Evolutionary conservation across 768 basidiomycete genomes (phyloP), one percentile per base, ranked within the genome.

Genomic region (Pisolithus orientalis): DNA sequence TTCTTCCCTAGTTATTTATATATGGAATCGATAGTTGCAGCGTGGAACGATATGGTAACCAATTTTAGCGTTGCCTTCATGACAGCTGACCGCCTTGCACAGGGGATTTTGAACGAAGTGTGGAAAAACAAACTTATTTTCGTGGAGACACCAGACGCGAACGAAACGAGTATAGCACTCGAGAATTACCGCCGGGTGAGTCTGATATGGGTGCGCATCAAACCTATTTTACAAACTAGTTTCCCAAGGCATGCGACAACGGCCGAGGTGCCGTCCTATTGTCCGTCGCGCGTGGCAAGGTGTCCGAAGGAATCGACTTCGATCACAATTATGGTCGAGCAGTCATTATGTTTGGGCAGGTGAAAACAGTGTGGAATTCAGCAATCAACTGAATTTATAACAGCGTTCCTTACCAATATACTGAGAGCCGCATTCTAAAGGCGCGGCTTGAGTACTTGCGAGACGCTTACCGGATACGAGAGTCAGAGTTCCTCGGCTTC

Each of bases 291-390:
- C 85, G 96, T 75, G 96, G 96, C 3, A 99, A 99, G 68, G 96
- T 99, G 0, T 98, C 96, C 0, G 96, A 99, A 70, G 96, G 96
- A n/a, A 99, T 99, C 62, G 96, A 99, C 82, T 99, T 99, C 63
- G 96, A 99, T 66, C 96, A 99, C 70, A 97, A 99, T 67, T 99
- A 98, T 65, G 96, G 96, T 2, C 82, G 96, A 47, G 96, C 96
- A 59, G 94, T 98, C 65, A 93, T 99, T 67, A 97, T 99, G 96
- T 98, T 99, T 73, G 96, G 96, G 91, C 93, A 66, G 67, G 68
- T 60, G 46, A 29, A 29, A 56, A 6, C 29, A 1, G 28, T 31
- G n/a, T 49, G 50, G 34, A 38, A 8, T 47, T 44, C 47, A 16
- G 5, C 24, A 6, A 28, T 42, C 47, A 34, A 39, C 58, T 21